Evolutionary conservation across 768 basidiomycete genomes (phyloP).

Genomic region (Leucocoprinus birnbaumii): DNA sequence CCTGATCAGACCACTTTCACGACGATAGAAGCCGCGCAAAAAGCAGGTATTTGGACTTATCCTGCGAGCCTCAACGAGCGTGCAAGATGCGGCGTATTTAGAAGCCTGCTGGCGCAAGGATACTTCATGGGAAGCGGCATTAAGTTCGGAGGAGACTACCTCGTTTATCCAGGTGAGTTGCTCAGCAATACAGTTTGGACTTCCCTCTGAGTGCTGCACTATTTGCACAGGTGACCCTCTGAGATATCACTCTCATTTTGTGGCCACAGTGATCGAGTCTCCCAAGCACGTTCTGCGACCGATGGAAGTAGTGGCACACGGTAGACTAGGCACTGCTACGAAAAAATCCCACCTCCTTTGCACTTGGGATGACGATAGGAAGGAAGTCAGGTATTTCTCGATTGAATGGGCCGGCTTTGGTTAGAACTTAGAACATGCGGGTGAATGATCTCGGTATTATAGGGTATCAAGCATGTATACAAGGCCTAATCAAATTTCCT

Average conservation of each 20-base stretch:
- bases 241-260: conserved; percentile 96
- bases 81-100: conserved; percentile 79
- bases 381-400: conserved; percentile 69
- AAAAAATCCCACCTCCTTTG: conserved; percentile 95
- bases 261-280: conserved; percentile 75
- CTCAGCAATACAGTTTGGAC: too few relatives aligned
- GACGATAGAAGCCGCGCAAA: conserved; percentile 57
- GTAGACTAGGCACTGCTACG: conserved; percentile 92
- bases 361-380: conserved; percentile 75
- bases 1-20: conserved; percentile 40
- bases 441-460: not conserved
- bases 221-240: conserved; percentile 75
- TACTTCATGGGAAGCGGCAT: conserved; percentile 88
- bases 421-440: conserved; percentile 23
- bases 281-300: conserved; percentile 61
- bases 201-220: not conserved
- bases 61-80: conserved; percentile 62
- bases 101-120: conserved; percentile 77
- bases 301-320: conserved; percentile 95
- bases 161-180: conserved; percentile 90
- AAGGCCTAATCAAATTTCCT: conserved; percentile 34
- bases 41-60: conserved; percentile 75
- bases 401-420: conserved; percentile 94
- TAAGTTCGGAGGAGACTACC: conserved; percentile 94
- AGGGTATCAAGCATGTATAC: not conserved